Percentiles rank a stretch among this genome's conserved stretches.
These are phyloP conservation scores for Ramaria sp. DNA, from an alignment of 768 basidiomycete genomes.

Conservation along the genomic window DNA sequence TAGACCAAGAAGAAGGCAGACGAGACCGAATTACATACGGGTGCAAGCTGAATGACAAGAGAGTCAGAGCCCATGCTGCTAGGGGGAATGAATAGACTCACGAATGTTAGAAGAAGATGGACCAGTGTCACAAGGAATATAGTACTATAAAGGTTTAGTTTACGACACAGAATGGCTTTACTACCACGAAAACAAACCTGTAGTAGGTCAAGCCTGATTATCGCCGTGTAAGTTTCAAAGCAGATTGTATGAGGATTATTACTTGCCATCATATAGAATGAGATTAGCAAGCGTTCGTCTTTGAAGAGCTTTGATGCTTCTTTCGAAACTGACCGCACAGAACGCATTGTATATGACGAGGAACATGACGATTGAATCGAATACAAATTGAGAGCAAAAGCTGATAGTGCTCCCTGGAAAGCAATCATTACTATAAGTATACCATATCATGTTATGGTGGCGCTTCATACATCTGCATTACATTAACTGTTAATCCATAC, in stretches of 20 bases:
- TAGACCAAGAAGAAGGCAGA: background rate
- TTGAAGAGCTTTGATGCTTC: conserved; percentile 5
- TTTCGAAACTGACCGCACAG: conserved; percentile 4
- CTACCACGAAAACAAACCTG: background rate
- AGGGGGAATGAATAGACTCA: background rate
- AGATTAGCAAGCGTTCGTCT: conserved; percentile 6
- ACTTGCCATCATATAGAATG: conserved; percentile 3
- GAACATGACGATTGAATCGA: conserved; percentile 5
- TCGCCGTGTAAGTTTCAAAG: background rate
- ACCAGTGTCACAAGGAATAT: background rate
- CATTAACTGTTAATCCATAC: background rate
- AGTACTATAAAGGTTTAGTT: background rate
- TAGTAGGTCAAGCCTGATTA: conserved; percentile 2
- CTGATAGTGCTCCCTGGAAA: background rate
- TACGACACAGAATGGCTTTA: background rate
- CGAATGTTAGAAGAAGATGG: conserved; percentile 3
- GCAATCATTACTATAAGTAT: background rate
- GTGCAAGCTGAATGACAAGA: background rate
- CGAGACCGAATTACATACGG: background rate
- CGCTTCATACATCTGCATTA: background rate
- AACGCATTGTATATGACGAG: conserved; percentile 7
- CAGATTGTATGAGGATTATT: background rate
- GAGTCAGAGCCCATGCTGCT: background rate
- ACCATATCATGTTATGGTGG: background rate
- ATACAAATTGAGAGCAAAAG: background rate